Conservation (phyloP, 2,329 filamentous ascomycete genomes). For the Blastomyces silverae region DNA sequence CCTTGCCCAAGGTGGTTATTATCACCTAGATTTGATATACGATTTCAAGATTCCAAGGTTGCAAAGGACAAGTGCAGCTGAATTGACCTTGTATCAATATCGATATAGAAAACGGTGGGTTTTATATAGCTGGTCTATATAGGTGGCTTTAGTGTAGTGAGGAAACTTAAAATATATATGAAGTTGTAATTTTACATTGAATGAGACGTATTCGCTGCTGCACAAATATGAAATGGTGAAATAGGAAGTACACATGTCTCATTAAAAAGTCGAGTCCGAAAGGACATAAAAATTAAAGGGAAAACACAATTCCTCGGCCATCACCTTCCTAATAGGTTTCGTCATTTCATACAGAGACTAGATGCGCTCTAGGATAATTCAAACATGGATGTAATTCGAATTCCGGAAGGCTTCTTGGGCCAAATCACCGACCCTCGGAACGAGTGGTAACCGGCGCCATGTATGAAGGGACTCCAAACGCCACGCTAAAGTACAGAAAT, state of each 20-base stretch:
- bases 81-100: neutral
- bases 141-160: neutral
- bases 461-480: slow-evolving; percentile 1
- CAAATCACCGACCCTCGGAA: neutral
- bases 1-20: neutral
- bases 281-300: neutral
- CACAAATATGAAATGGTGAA: neutral
- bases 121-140: neutral
- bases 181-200: neutral
- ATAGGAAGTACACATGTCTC: neutral
- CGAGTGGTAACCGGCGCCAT: neutral
- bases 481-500: slow-evolving; percentile 10
- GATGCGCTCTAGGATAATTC: neutral
- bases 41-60: neutral
- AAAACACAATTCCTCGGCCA: neutral
- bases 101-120: neutral
- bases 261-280: neutral
- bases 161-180: neutral
- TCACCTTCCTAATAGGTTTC: neutral
- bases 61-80: neutral
- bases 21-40: neutral
- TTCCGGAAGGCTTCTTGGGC: neutral
- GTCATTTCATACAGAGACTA: neutral
- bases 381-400: neutral
- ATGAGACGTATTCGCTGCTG: neutral